Conservation (phyloP, 2,329 filamentous ascomycete genomes). For the Cladosporium sp. region DNA sequence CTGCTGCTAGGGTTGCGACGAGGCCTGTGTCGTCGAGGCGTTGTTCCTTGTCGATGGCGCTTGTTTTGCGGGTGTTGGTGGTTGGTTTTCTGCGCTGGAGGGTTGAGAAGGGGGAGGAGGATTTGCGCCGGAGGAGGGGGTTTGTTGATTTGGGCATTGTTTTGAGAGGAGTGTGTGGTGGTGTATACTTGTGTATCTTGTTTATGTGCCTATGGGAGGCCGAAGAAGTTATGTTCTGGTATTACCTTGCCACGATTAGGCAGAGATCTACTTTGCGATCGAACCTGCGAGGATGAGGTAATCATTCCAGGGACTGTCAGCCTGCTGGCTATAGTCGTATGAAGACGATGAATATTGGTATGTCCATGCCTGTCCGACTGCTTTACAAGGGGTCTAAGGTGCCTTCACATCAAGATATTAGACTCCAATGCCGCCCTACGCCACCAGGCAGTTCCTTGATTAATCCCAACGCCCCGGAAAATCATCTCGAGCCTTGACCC, state of each 20-base stretch:
- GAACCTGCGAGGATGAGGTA: constrained; percentile 13
- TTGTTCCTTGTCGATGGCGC: constrained; percentile 26
- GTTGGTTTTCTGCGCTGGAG: constrained; percentile 41
- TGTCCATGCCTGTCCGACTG: too few species aligned
- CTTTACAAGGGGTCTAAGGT: too few species aligned
- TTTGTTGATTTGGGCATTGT: constrained; percentile 34
- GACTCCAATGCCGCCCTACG: not conserved
- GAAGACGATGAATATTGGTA: not conserved
- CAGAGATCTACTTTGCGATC: not conserved
- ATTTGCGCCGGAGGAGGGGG: constrained; percentile 41
- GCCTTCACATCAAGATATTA: not conserved
- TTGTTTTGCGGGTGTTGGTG: constrained; percentile 26
- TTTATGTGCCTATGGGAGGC: constrained; percentile 3
- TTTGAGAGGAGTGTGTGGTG: constrained; percentile 1
- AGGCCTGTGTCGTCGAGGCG: constrained; percentile 64
- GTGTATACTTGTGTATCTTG: constrained; percentile 24
- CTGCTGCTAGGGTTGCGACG: constrained; percentile 57
- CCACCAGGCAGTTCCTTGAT: not conserved
- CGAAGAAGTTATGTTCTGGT: not conserved
- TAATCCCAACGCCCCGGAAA: not conserved
- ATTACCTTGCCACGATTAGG: constrained; percentile 1
- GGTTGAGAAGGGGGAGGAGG: constrained; percentile 41
- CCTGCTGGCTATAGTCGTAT: not conserved
- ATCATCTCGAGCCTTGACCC: not conserved
- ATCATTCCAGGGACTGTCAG: constrained; percentile 9